Percentiles rank a stretch among this genome's conserved stretches.
Evolutionary conservation across 164 flowering plant species (phyloP).

Genomic region (Dillenia suffruticosa): DNA sequence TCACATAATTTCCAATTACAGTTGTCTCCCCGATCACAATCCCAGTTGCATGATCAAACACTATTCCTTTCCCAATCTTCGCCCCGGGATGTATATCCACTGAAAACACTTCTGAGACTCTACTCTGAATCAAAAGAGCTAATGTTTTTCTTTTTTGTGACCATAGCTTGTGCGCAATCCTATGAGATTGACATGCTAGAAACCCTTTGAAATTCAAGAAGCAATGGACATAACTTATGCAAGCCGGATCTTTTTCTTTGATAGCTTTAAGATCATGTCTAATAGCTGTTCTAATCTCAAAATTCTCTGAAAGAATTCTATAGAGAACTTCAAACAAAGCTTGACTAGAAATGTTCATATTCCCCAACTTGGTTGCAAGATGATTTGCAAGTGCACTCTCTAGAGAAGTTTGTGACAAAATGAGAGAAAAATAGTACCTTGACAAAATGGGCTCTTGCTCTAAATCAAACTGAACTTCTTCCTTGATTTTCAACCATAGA

Average conservation of each 20-base stretch:
- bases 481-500: conserved; percentile 43
- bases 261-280: conserved; percentile 56
- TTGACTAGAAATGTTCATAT: conserved; percentile 25
- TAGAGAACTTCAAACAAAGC: conserved; percentile 47
- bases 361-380: conserved; percentile 39
- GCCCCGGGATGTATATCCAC: conserved; percentile 90
- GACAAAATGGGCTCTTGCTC: conserved; percentile 58
- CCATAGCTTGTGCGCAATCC: conserved; percentile 66
- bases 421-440: conserved; percentile 31
- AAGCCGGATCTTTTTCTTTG: conserved; percentile 76
- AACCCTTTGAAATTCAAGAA: conserved; percentile 76
- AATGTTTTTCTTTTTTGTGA: conserved; percentile 34
- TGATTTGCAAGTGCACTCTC: conserved; percentile 55
- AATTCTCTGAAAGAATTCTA: conserved; percentile 28
- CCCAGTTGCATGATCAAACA: conserved; percentile 84
- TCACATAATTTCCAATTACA: conserved; percentile 63
- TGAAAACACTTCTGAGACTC: conserved; percentile 67
- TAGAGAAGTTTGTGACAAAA: conserved; percentile 42
- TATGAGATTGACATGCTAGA: conserved; percentile 66
- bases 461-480: conserved; percentile 47
- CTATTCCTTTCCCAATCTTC: conserved; percentile 56
- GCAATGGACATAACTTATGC: conserved; percentile 61
- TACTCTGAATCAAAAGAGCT: conserved; percentile 59
- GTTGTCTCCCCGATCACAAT: conserved; percentile 80
- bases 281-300: conserved; percentile 31